These are phyloP conservation scores for Stenocarpella maydis DNA, from an alignment of 2,329 filamentous ascomycete genomes.

Conservation along the genomic window DNA sequence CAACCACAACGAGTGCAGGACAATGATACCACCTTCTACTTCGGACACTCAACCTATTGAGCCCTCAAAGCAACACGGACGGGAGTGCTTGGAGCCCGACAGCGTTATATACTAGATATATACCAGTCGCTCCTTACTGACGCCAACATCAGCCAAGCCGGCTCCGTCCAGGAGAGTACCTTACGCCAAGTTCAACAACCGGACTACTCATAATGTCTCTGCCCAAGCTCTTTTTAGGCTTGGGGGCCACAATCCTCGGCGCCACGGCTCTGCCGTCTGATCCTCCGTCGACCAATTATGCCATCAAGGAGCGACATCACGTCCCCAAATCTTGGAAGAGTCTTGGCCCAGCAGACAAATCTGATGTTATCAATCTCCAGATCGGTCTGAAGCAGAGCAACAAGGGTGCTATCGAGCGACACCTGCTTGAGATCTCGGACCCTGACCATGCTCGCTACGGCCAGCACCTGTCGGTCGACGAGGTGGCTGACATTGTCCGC, in stretches of 20 bases:
- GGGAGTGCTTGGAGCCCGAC: neutral
- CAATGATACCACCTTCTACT: conserved; percentile 1
- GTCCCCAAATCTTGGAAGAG: conserved; percentile 35
- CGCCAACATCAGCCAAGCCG: conserved; percentile 9
- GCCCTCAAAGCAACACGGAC: conserved; percentile 10
- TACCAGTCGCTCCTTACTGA: conserved; percentile 15
- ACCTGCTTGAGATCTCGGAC: conserved; percentile 49
- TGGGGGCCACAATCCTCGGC: conserved; percentile 10
- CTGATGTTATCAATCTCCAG: conserved; percentile 31
- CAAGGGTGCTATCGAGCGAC: conserved; percentile 41
- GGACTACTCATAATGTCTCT: neutral
- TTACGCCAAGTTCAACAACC: neutral
- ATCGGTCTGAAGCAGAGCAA: conserved; percentile 34
- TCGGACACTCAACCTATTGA: conserved; percentile 3
- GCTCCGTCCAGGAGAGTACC: neutral
- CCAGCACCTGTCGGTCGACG: conserved; percentile 49
- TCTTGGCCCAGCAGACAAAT: conserved; percentile 31
- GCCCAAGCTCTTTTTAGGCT: neutral
- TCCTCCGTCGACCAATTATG: conserved; percentile 11
- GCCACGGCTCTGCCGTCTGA: conserved; percentile 12
- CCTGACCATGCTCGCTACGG: conserved; percentile 57
- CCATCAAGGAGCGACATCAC: conserved; percentile 16
- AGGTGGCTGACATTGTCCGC: conserved; percentile 15
- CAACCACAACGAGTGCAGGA: neutral
- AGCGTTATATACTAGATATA: neutral